Conservation (phyloP, 176 grass and related monocot species). For the Puccinellia tenuiflora region DNA sequence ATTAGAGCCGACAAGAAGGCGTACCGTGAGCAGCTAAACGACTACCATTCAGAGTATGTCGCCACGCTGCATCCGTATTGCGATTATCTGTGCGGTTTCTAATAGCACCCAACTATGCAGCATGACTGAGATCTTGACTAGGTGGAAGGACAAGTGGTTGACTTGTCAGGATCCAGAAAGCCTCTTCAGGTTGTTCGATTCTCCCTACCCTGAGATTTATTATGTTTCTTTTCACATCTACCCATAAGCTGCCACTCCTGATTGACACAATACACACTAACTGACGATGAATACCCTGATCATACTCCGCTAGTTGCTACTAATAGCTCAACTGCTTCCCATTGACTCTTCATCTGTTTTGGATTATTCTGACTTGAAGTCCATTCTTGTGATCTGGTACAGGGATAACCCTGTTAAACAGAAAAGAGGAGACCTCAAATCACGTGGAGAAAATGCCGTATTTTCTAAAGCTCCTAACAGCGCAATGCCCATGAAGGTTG, state of each 20-base stretch:
- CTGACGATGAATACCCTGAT: background rate
- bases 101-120: conserved; percentile 30
- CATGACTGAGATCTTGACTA: conserved; percentile 43
- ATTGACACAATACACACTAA: no score
- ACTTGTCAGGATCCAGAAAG: conserved; percentile 40
- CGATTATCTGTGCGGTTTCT: no score
- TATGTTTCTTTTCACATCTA: background rate
- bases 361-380: background rate
- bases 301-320: background rate
- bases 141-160: conserved; percentile 59
- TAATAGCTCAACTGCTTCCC: background rate
- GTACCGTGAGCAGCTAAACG: conserved; percentile 37
- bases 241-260: background rate
- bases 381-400: background rate
- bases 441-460: background rate
- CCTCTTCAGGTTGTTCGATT: conserved; percentile 32
- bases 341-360: background rate
- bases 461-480: background rate
- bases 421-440: conserved; percentile 5
- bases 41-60: conserved; percentile 49
- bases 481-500: background rate
- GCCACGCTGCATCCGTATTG: background rate
- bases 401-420: conserved; percentile 26
- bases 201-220: background rate
- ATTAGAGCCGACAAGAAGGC: conserved; percentile 29